Conservation (phyloP, 345 rosid species). For the Eucalyptus pauciflora region DNA sequence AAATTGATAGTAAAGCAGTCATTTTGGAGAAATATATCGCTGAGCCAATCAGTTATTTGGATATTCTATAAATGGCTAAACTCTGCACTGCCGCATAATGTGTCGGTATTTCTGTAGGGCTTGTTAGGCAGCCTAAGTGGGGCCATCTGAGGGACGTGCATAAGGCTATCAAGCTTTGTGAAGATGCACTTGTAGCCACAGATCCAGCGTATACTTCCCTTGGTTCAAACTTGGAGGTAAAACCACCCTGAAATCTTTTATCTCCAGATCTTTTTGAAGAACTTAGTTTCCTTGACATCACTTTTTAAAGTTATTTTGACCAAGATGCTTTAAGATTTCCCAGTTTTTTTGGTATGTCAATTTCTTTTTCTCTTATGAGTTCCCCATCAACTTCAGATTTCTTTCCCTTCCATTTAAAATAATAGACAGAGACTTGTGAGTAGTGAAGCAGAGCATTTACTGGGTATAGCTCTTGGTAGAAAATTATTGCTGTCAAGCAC, state of each 20-base stretch:
- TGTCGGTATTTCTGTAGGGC: conserved; percentile 30
- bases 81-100: neutral
- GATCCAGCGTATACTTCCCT: conserved; percentile 62
- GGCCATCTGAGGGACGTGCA: conserved; percentile 89
- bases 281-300: neutral
- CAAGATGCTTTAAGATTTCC: neutral
- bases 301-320: neutral
- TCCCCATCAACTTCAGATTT: neutral
- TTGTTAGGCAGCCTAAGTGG: conserved; percentile 86
- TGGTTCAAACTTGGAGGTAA: conserved; percentile 80
- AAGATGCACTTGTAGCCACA: conserved; percentile 54
- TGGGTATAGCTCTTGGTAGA: neutral
- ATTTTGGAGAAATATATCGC: neutral
- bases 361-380: neutral
- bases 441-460: neutral
- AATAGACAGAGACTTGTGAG: neutral
- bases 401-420: neutral
- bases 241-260: neutral
- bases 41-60: neutral
- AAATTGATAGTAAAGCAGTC: neutral
- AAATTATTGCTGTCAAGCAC: neutral
- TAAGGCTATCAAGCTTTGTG: conserved; percentile 86
- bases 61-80: neutral
- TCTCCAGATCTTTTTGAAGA: neutral
- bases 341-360: neutral